These are phyloP conservation scores for Amphichorda felina DNA, from an alignment of 2,329 filamentous ascomycete species.

Conservation along the genomic window DNA sequence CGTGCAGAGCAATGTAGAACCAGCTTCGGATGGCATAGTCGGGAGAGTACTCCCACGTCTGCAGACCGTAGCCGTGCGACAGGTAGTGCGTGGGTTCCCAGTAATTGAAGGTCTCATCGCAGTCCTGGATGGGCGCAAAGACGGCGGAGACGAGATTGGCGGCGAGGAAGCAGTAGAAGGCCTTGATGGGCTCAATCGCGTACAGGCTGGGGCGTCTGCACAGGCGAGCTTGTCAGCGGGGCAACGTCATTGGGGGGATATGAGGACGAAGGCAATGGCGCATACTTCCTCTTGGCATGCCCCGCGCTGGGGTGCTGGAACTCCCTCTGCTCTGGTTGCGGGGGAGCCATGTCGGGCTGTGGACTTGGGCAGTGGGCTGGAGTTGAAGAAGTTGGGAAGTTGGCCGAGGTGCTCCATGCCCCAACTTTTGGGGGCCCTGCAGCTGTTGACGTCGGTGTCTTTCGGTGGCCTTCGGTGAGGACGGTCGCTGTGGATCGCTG, in stretches of 20 bases:
- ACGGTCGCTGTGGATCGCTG: no score
- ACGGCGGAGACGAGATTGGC: conserved; percentile 66
- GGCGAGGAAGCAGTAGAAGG: conserved; percentile 69
- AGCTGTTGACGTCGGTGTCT: background rate
- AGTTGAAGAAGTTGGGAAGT: background rate
- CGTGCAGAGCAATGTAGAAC: conserved; percentile 78
- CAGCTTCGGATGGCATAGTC: conserved; percentile 92
- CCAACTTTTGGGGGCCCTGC: conserved; percentile 1
- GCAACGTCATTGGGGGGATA: background rate
- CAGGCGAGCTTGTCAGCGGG: background rate
- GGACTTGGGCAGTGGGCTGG: no score
- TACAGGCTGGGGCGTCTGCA: conserved; percentile 40
- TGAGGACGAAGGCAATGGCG: background rate
- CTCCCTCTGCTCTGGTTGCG: conserved; percentile 15
- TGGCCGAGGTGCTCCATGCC: background rate
- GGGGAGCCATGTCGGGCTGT: conserved; percentile 24
- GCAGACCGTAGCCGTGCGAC: conserved; percentile 80
- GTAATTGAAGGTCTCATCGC: conserved; percentile 98
- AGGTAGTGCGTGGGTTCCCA: conserved; percentile 97
- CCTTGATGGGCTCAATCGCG: conserved; percentile 57
- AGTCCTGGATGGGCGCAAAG: conserved; percentile 90
- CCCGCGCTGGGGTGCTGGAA: conserved; percentile 36
- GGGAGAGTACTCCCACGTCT: conserved; percentile 98
- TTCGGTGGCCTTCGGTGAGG: conserved; percentile 1
- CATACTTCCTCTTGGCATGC: conserved; percentile 41